Base-by-base conservation (phyloP, 129 eudicot species). In the Saposhnikovia divaricata region DNA sequence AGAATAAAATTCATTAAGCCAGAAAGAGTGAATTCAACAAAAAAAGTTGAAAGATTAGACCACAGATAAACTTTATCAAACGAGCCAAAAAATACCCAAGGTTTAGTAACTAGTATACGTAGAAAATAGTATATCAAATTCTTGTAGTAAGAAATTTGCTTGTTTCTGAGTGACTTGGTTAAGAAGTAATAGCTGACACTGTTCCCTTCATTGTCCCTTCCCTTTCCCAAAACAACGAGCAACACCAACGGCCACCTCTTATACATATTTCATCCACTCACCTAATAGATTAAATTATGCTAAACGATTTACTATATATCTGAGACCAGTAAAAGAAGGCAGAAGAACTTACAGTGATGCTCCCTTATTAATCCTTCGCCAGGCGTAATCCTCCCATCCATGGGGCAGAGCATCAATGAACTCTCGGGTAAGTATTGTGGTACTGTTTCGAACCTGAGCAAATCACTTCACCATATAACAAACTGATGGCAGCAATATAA, bases 351-450 rank as follows among this genome's bases (percentile, higher is more conserved):
- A 92, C 98, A 95, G 87, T 50, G 77, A 93, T 75, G 85, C 83
- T 84, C 97, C 96, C 85, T 95, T 95, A 81, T 90, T 95, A 78
- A 95, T 95, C 87, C 98, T 90, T 55, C 68, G 76, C 98, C 98
- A 95, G 48, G 98, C 97, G 80, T 95, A 95, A 31, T 95, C 94
- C 84, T 86, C 89, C 98, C 98, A 92, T 78, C 98, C 98, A 85
- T 87, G 88, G 75, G 98, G 98, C 82, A 95, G 85, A 83, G 94
- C 90, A 84, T 95, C 97, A 77, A 95, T 90, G 89, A 84, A 95
- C 83, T 95, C 97, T 85, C 80, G 85, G 28, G 98, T 90, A 83
- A 95, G 91, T 75, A 95, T 80, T 37, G 97, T 92, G 42, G 98
- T 86, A 85, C 97, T 95, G 81, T 95, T 95, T 78, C 96, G 88